A percentile compares a stretch with the other conserved stretches of the same genome.
Conservation (phyloP, 1,284 basidiomycete genomes). For the Moesziomyces sp. region DNA sequence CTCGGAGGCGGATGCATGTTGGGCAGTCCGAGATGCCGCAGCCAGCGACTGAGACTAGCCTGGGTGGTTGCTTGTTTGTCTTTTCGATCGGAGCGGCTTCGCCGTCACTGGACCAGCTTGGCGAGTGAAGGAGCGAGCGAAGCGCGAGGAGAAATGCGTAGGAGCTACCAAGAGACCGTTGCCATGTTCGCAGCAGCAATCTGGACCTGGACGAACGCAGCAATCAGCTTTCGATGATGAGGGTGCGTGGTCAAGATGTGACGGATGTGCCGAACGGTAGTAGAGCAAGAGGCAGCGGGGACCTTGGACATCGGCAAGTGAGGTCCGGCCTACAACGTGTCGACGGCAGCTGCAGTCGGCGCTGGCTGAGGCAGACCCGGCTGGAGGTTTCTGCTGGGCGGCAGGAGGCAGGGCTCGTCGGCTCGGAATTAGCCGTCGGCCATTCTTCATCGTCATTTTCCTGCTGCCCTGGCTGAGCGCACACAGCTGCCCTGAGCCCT, state of each 20-base stretch:
- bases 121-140: neutral
- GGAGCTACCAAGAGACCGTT: neutral
- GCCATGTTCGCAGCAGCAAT: neutral
- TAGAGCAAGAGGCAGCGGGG: too few relatives aligned
- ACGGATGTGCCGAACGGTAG: too few relatives aligned
- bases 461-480: neutral
- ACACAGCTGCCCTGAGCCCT: too few relatives aligned
- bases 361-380: neutral
- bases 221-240: too few relatives aligned
- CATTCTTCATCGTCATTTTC: neutral
- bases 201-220: neutral
- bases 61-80: too few relatives aligned
- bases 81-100: too few relatives aligned
- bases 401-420: neutral
- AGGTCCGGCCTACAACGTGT: neutral
- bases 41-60: too few relatives aligned
- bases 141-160: too few relatives aligned
- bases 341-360: neutral
- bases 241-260: too few relatives aligned
- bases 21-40: conserved; percentile 2
- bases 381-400: neutral
- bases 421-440: neutral
- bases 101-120: too few relatives aligned
- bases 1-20: conserved; percentile 51
- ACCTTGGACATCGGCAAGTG: neutral